These are phyloP conservation scores for Cerrena zonata DNA, from an alignment of 1,284 basidiomycete genomes.

Conservation along the genomic window DNA sequence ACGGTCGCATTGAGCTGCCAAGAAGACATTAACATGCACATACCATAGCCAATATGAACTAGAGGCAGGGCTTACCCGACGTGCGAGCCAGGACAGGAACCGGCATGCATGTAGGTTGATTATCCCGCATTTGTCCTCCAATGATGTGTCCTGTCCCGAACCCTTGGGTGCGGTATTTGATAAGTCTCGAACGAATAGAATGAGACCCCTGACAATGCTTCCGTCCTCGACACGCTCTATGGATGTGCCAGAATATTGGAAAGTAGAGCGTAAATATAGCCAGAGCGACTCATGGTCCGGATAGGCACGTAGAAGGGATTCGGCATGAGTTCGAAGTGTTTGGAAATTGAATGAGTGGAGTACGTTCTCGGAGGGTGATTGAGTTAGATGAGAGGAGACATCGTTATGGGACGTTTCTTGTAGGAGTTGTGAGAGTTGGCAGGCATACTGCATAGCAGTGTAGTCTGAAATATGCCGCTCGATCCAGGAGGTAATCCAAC, in stretches of 20 bases:
- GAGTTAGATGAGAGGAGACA: constrained; percentile 2
- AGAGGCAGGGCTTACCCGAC: neutral
- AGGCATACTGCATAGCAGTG: constrained; percentile 52
- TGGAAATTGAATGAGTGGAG: neutral
- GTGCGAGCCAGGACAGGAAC: neutral
- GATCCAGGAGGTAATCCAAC: constrained; percentile 43
- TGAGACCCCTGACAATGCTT: neutral
- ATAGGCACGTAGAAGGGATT: constrained; percentile 41
- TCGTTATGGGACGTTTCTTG: neutral
- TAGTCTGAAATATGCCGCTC: constrained; percentile 58
- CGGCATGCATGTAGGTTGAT: neutral
- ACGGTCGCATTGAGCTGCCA: no score
- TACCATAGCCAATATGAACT: neutral
- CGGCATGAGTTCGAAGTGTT: constrained; percentile 31
- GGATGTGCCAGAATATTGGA: neutral
- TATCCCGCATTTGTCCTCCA: neutral
- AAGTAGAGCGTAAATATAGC: constrained; percentile 45
- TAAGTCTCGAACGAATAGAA: neutral
- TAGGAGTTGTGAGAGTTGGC: constrained; percentile 21
- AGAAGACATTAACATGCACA: neutral
- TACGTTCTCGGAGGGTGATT: neutral
- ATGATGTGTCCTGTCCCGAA: neutral
- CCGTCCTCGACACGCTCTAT: neutral
- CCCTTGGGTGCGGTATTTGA: neutral
- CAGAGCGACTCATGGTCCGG: constrained; percentile 56